A percentile compares a stretch with the other conserved stretches of the same genome.
phyloP scores from a whole-genome alignment of 1,284 basidiomycete genomes.

The Melanopsichium pennsylvanicum region DNA sequence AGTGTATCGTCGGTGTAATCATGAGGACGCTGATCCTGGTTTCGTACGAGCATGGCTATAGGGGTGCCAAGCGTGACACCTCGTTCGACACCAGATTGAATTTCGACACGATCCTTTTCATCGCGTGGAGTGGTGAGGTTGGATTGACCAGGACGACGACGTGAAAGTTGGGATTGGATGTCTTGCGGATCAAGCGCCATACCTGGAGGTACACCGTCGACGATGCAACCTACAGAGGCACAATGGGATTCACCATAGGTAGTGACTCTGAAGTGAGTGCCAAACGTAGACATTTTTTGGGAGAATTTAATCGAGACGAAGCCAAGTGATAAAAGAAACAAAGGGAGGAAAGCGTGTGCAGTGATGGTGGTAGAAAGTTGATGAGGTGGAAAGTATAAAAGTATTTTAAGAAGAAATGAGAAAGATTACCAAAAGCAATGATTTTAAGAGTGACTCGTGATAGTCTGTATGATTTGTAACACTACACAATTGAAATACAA shows the following conservation, averaged over 20 bases:
- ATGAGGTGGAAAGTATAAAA: too few relatives aligned
- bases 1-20: conserved; percentile 91
- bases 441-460: too few relatives aligned
- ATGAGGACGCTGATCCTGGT: conserved; percentile 97
- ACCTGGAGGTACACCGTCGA: conserved; percentile 95
- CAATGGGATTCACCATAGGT: conserved; percentile 99
- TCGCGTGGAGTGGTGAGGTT: conserved; percentile 91
- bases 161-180: conserved; percentile 89
- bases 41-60: conserved; percentile 92
- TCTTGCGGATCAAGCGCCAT: conserved; percentile 81
- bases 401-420: too few relatives aligned
- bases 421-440: too few relatives aligned
- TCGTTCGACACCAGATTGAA: conserved; percentile 93
- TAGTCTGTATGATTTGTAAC: too few relatives aligned
- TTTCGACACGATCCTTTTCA: conserved; percentile 92
- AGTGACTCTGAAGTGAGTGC: conserved; percentile 87
- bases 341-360: not conserved
- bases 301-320: too few relatives aligned
- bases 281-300: conserved; percentile 85
- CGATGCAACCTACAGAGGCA: conserved; percentile 93
- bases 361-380: not conserved
- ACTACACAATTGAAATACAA: too few relatives aligned
- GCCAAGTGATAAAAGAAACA: not conserved
- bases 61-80: conserved; percentile 97
- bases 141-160: conserved; percentile 93